Conservation (phyloP, 2,329 filamentous ascomycete species). For the Fusarium coffeatum region DNA sequence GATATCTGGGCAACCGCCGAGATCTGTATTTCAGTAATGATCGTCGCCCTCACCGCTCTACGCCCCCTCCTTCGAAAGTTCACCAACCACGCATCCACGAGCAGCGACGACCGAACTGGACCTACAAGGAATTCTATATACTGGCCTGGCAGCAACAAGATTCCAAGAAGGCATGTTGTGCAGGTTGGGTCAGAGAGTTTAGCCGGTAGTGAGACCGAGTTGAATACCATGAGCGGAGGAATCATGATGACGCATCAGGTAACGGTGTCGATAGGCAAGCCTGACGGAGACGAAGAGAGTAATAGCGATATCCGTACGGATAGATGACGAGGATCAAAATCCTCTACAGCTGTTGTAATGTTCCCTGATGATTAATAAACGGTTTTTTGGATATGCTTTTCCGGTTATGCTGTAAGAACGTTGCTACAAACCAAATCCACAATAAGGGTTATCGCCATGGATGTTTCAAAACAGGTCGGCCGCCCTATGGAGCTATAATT, state of each 20-base stretch:
- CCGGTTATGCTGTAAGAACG: too few relatives aligned
- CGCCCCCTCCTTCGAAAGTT: conserved; percentile 2
- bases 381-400: too few relatives aligned
- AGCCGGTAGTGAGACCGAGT: background rate
- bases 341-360: too few relatives aligned
- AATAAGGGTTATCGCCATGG: background rate
- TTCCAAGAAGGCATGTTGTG: background rate
- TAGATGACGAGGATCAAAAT: background rate
- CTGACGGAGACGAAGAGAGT: background rate
- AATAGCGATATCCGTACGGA: too few relatives aligned
- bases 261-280: background rate
- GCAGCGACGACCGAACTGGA: accelerated
- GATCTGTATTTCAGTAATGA: conserved; percentile 14
- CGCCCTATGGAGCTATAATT: background rate
- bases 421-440: too few relatives aligned
- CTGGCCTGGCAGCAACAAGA: background rate
- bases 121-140: accelerated
- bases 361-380: too few relatives aligned
- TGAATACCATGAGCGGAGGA: background rate
- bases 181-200: background rate
- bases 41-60: background rate
- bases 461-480: background rate
- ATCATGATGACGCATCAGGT: background rate
- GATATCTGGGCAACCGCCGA: conserved; percentile 19
- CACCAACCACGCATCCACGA: background rate